Percentiles rank a stretch among this genome's conserved stretches.
These are phyloP conservation scores for Bolboschoenoplectus hybrid DNA, from an alignment of 202 grass and related monocot genomes.

Conservation along the genomic window DNA sequence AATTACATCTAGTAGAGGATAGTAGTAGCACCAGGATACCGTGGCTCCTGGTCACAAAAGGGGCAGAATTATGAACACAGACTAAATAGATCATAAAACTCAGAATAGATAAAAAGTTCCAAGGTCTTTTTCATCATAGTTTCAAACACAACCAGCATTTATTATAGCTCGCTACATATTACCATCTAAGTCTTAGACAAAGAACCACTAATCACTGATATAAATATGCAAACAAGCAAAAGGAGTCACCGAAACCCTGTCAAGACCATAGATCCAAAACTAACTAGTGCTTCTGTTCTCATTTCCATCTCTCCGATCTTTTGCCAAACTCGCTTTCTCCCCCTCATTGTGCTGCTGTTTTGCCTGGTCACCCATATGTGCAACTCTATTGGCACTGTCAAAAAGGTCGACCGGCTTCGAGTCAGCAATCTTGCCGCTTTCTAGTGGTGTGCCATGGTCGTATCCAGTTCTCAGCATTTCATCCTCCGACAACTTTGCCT, in stretches of 20 bases:
- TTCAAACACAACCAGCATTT: slow-evolving; percentile 6
- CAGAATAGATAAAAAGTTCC: background rate
- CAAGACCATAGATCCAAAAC: background rate
- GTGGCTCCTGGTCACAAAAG: background rate
- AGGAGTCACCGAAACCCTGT: background rate
- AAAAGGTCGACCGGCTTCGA: slow-evolving; percentile 63
- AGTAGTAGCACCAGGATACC: background rate
- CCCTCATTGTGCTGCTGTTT: slow-evolving; percentile 10
- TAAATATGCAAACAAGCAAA: background rate
- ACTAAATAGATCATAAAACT: background rate
- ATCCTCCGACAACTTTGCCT: slow-evolving; percentile 56
- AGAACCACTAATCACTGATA: background rate
- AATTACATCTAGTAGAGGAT: background rate
- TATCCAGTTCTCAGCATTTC: slow-evolving; percentile 63
- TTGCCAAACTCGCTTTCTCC: background rate
- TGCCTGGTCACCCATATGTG: background rate
- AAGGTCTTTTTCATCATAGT: slow-evolving; percentile 9
- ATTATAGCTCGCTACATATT: slow-evolving; percentile 27
- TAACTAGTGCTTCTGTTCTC: background rate
- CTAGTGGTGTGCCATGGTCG: slow-evolving; percentile 59
- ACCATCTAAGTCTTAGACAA: background rate
- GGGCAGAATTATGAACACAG: background rate
- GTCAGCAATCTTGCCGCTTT: slow-evolving; percentile 72
- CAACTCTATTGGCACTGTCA: slow-evolving; percentile 1
- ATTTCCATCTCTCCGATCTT: slow-evolving; percentile 8